A percentile compares a stretch with the other conserved stretches of the same genome.
These are phyloP conservation scores for Colletotrichum limetticola DNA, from an alignment of 2,329 filamentous ascomycete species.

Conservation along the genomic window DNA sequence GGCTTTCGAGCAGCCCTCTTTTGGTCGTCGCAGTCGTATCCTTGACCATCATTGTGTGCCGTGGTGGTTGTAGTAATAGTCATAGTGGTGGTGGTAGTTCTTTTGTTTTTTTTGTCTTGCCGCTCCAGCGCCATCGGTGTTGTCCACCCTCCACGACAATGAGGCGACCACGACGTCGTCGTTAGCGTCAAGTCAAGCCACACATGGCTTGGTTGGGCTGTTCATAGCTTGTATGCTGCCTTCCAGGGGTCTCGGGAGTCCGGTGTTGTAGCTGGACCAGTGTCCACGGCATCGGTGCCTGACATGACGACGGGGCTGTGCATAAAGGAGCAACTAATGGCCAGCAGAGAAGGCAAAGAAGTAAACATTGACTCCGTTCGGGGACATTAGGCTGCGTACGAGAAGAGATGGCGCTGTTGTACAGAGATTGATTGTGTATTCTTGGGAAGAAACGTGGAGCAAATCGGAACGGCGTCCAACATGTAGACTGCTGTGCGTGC, in stretches of 20 bases:
- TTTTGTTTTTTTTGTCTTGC: conserved; percentile 3
- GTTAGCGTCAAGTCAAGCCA: conserved; percentile 24
- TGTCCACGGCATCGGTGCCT: conserved; percentile 24
- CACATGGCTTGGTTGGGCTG: conserved; percentile 15
- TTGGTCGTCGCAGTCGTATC: conserved; percentile 2
- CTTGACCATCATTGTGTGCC: background rate
- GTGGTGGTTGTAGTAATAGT: conserved; percentile 2
- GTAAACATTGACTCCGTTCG: background rate
- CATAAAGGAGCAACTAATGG: conserved; percentile 9
- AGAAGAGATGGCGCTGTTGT: background rate
- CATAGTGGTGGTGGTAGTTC: background rate
- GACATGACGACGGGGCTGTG: conserved; percentile 26
- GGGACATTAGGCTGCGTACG: background rate
- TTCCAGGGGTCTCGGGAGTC: conserved; percentile 8
- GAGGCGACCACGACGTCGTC: conserved; percentile 12
- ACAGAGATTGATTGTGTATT: background rate
- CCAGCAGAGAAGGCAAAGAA: background rate
- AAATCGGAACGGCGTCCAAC: conserved; percentile 1
- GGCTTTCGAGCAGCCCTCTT: conserved; percentile 20
- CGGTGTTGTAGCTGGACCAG: background rate
- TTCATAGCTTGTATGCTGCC: conserved; percentile 12
- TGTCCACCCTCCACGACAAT: conserved; percentile 3
- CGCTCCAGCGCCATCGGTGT: conserved; percentile 21
- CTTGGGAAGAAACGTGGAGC: background rate
- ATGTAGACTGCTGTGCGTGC: background rate